Evolutionary conservation across 2,329 filamentous ascomycete genomes (phyloP), one percentile per base, ranked within the genome.

Genomic region (Cucurbitaria berberidis): DNA sequence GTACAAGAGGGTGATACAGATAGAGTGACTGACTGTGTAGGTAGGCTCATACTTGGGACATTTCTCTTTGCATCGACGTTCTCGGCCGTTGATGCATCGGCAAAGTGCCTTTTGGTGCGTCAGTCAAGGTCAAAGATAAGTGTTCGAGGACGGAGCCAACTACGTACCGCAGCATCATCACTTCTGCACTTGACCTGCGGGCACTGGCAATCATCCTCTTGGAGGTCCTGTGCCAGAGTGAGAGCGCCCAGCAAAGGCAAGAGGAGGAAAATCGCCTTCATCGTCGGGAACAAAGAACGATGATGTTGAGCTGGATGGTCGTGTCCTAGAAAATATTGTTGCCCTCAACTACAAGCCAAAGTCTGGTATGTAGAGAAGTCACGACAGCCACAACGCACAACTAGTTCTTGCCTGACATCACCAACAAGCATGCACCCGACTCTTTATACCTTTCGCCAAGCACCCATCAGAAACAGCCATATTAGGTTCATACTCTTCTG

Each of bases 111-210:
- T 15, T 27, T 24, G 13, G 8, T 22, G 13, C 29, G 15, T 53
- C 16, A 60, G 44, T 32, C 21, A 24, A 39, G 36, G n/a, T 10
- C 8, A 16, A 19, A 26, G 5, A 15, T 34, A 21, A 24, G 45
- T 18, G 21, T 7, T 13, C 16, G 41, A 15, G 8, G 2, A 38
- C 27, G 32, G 21, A 26, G 7, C 24, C 38, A 24, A n/a, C 15
- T 40, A 59, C 62, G 36, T 57, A 66, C 68, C 13, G 55, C 57
- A 5, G 54, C 48, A 46, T 68, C 59, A 27, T 58, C 51, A 5
- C 34, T 45, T 27, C 59, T 52, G 38, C 70, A 73, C 42, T 70
- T 70, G 50, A 71, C 59, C 30, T 56, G 57, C 5, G 68, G 67
- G 35, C 70, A 73, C 36, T 59, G 46, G 35, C 66, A 70, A 9